Percentiles rank a stretch among this genome's conserved stretches.
Conservation (phyloP, 768 basidiomycete genomes). For the Mycena leptocephala region DNA sequence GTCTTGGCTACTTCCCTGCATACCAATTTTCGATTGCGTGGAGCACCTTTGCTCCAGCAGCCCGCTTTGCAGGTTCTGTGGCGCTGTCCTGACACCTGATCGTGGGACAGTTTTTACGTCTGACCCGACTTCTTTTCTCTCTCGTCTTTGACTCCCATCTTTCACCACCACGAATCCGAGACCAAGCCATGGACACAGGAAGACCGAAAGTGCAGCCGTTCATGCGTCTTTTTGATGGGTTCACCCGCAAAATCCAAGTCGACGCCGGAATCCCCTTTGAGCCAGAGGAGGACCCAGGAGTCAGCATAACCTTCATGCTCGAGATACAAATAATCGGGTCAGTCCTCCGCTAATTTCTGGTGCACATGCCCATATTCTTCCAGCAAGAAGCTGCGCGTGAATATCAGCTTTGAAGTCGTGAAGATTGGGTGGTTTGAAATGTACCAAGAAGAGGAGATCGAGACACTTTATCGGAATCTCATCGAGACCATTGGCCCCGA, state of each 20-base stretch:
- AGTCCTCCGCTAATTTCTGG: neutral
- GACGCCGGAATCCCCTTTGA: neutral
- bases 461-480: neutral
- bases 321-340: too few relatives aligned
- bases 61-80: too few relatives aligned
- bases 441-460: neutral
- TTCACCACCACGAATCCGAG: neutral
- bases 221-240: neutral
- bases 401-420: neutral
- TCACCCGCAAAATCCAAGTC: neutral
- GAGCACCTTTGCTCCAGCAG: too few relatives aligned
- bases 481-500: slow-evolving; percentile 9
- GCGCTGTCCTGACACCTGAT: neutral
- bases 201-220: neutral
- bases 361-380: neutral
- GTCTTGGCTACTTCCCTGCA: too few relatives aligned
- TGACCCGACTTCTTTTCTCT: neutral
- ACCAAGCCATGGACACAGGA: neutral
- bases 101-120: slow-evolving; percentile 8
- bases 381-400: neutral
- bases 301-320: too few relatives aligned
- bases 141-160: neutral
- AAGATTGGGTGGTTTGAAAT: slow-evolving; percentile 1
- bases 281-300: too few relatives aligned
- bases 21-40: too few relatives aligned